Evolutionary conservation across 2,329 filamentous ascomycete genomes (phyloP), one percentile per base, ranked within the genome.

Genomic region (Botryotinia globosa): DNA sequence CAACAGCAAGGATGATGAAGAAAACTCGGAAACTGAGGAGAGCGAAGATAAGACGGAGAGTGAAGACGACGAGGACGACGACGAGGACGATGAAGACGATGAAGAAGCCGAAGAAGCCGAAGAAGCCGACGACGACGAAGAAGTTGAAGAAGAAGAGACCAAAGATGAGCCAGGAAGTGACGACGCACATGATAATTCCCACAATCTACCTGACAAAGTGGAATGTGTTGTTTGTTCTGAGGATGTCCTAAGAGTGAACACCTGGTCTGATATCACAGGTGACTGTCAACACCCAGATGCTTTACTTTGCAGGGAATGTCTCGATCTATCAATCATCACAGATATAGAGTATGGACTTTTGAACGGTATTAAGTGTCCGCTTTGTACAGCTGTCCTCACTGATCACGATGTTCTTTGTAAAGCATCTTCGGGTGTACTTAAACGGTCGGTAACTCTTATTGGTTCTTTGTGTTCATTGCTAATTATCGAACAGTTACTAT

Each of bases 281-380:
- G 20, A 18, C 6, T 72, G 70, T 20, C 22, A 39, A 9, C 70
- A 72, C 12, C 45, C 10, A 9, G 16, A 12, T 9, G 18, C 7
- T 9, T 10, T 29, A 3, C 59, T 42, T 7, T 72, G 70, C 12
- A 42, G 4, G n/a, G 29, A 20, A 22, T 72, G 70, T 20, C 25
- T 72, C 16, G 32, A 72, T n/a, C 44, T 74, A 62, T 59, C 63
- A 1, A 67, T 72, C 18, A 32, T 22, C 12, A 45, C 45, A n/a
- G 39, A 18, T 44, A 20, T 72, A 6, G 70, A 72, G 32, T 16
- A 59, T 34, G 62, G 62, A n/a, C 14, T 44, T 2, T 66, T 72
- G 14, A 51, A 51, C 37, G n/a, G 32, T 20, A 59, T 72, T n/a
- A 39, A 45, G 64, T 72, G 70, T 59, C 70, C 70, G 45, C 29